Base-by-base conservation (phyloP, 352 stramenopile genomes). In the Pilasporangium apinafurcum region DNA sequence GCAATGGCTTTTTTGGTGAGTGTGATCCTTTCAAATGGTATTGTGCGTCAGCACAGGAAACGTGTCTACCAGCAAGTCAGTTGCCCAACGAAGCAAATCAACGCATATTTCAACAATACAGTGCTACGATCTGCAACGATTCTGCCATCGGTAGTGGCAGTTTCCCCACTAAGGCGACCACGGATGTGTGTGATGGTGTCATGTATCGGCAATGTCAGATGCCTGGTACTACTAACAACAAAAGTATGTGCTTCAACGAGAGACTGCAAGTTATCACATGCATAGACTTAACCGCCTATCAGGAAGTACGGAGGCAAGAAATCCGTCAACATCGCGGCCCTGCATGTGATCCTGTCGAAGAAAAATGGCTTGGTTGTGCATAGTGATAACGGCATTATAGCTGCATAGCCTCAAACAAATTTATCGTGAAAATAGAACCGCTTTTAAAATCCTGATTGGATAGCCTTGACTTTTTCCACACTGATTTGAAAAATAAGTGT, bases 321-420 rank as follows among this genome's bases (percentile, higher is more conserved):
- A 64, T 69, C 38, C 28, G 54, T 20, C 31, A 24, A 4, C 34
- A 48, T 0, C 17, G 56, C n/a, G 56, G 44, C 0, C 21, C n/a
- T 2, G 1, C n/a, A 8, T 69, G 59, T 22, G 39, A 66, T 17
- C 29, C 36, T 3, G 14, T 20, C 4, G 44, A 59, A 25, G 59
- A 65, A 49, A 16, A 41, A 7, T 63, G 56, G 60, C 48, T 67
- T 4, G 48, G 60, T 2, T 70, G 60, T 47, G n/a, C n/a, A n/a
- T n/a, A n/a, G n/a, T n/a, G n/a, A n/a, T n/a, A n/a, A n/a, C n/a
- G n/a, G n/a, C n/a, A n/a, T n/a, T n/a, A n/a, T n/a, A n/a, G n/a
- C n/a, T n/a, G n/a, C n/a, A n/a, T n/a, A n/a, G n/a, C n/a, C n/a
- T n/a, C n/a, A n/a, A n/a, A n/a, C n/a, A n/a, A n/a, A n/a, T n/a